phyloP scores from a whole-genome alignment of 495 filamentous ascomycete genomes.

The Daldinia grandis region DNA sequence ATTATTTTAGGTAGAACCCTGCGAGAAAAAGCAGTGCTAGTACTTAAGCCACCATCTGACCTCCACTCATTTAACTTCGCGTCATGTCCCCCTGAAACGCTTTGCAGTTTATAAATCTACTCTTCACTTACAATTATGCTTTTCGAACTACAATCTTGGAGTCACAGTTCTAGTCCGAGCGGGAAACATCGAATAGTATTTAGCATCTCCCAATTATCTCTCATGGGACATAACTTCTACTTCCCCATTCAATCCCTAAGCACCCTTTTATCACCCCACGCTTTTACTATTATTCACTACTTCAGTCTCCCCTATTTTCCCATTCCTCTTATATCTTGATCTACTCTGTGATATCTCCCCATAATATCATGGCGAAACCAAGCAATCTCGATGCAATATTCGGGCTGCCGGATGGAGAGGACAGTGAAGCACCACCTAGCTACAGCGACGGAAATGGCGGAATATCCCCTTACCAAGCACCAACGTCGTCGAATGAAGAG shows the following conservation, averaged over 20 bases:
- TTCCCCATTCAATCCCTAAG: not conserved
- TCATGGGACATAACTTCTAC: not conserved
- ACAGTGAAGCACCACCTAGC: slow-evolving; percentile 36
- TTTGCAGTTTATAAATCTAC: not conserved
- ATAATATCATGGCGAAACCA: not conserved
- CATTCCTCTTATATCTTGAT: not conserved
- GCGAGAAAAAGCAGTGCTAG: not conserved
- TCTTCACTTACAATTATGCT: not conserved
- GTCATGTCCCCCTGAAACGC: not conserved
- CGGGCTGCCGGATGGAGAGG: not conserved
- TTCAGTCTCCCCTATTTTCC: not conserved
- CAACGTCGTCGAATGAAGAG: slow-evolving; percentile 27
- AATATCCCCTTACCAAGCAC: slow-evolving; percentile 2
- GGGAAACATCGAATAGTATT: no score
- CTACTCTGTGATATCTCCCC: not conserved
- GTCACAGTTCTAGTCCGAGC: no score
- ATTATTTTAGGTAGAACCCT: not conserved
- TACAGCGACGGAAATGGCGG: slow-evolving; percentile 26
- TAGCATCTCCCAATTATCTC: not conserved
- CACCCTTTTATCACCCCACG: not conserved
- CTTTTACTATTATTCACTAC: not conserved
- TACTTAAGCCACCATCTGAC: not conserved
- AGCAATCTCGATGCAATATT: not conserved
- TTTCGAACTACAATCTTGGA: no score
- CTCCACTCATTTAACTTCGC: not conserved